phyloP scores from a whole-genome alignment of 208 protist species.

The Lotmaria passim region DNA sequence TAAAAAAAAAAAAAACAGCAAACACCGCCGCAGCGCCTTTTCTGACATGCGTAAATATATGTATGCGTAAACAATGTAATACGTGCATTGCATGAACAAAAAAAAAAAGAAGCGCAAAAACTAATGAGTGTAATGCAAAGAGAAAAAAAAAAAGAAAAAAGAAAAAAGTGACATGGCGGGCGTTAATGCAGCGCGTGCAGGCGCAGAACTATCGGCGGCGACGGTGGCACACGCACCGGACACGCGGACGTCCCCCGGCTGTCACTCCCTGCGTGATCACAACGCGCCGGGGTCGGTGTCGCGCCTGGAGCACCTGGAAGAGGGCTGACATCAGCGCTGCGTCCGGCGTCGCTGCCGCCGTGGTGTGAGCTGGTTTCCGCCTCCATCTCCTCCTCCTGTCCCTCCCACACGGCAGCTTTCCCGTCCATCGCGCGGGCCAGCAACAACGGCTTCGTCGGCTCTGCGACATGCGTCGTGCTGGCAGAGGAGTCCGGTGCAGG shows the following conservation, averaged over 20 bases:
- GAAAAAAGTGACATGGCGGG: not conserved
- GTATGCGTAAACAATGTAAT: too few relatives aligned
- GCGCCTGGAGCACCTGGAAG: conserved; percentile 28
- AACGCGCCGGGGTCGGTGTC: conserved; percentile 51
- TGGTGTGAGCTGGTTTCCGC: conserved; percentile 3
- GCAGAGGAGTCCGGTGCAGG: not conserved
- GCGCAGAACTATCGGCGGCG: conserved; percentile 64
- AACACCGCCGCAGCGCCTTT: too few relatives aligned
- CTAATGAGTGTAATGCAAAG: too few relatives aligned
- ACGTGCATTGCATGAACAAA: too few relatives aligned
- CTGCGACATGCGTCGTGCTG: not conserved
- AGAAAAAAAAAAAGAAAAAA: conserved; percentile 20
- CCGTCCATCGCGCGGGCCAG: not conserved
- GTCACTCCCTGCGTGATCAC: conserved; percentile 17
- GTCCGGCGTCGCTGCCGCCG: not conserved
- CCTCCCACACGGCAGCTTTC: conserved; percentile 26
- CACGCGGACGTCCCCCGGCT: conserved; percentile 12
- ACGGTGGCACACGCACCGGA: conserved; percentile 58
- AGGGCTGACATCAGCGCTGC: conserved; percentile 21
- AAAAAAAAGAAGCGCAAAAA: too few relatives aligned
- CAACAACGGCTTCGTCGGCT: not conserved
- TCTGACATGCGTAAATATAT: too few relatives aligned
- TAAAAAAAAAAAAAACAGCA: conserved; percentile 7
- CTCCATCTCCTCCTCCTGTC: conserved; percentile 16
- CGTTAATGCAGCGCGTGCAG: conserved; percentile 30